Evolutionary conservation across 352 stramenopile species (phyloP).

Genomic region (Phytopythium boreale): DNA sequence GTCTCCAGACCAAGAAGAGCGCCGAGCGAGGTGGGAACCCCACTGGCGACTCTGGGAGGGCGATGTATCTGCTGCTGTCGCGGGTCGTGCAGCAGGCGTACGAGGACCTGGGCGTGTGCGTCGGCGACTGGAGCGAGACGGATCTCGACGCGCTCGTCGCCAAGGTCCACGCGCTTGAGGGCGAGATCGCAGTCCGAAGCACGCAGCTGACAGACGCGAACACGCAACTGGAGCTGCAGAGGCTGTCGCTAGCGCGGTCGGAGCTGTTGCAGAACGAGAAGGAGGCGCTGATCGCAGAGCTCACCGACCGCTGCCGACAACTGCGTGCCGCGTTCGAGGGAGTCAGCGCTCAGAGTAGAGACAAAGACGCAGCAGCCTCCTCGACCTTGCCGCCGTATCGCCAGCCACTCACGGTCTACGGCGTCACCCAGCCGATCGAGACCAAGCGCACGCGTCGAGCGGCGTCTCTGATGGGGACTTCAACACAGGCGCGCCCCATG

Average conservation of each 20-base stretch:
- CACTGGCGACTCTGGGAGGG: not conserved
- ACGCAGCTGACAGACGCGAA: slow-evolving; percentile 10
- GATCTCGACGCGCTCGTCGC: slow-evolving; percentile 42
- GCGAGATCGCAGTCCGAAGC: slow-evolving; percentile 12
- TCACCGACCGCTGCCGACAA: slow-evolving; percentile 43
- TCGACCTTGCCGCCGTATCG: slow-evolving; percentile 2
- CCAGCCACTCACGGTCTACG: slow-evolving; percentile 51
- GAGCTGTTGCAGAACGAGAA: slow-evolving; percentile 55
- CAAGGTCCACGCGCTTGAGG: slow-evolving; percentile 15
- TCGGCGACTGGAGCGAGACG: slow-evolving; percentile 43
- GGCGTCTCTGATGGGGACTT: slow-evolving; percentile 18
- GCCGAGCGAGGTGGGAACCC: not conserved
- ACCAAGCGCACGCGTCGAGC: slow-evolving; percentile 29
- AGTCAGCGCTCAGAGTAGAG: not conserved
- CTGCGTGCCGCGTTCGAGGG: slow-evolving; percentile 21
- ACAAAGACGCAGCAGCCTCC: slow-evolving; percentile 4
- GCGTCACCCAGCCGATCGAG: slow-evolving; percentile 38
- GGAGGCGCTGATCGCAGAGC: slow-evolving; percentile 45
- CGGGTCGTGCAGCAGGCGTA: slow-evolving; percentile 37
- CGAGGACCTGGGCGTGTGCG: slow-evolving; percentile 43
- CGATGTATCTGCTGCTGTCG: slow-evolving; percentile 17
- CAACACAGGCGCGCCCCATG: not conserved
- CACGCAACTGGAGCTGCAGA: slow-evolving; percentile 28
- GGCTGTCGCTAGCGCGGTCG: slow-evolving; percentile 30
- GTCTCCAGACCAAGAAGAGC: not conserved